Conservation (phyloP, 2,329 filamentous ascomycete species). For the Torrubiella hemipterigena region DNA sequence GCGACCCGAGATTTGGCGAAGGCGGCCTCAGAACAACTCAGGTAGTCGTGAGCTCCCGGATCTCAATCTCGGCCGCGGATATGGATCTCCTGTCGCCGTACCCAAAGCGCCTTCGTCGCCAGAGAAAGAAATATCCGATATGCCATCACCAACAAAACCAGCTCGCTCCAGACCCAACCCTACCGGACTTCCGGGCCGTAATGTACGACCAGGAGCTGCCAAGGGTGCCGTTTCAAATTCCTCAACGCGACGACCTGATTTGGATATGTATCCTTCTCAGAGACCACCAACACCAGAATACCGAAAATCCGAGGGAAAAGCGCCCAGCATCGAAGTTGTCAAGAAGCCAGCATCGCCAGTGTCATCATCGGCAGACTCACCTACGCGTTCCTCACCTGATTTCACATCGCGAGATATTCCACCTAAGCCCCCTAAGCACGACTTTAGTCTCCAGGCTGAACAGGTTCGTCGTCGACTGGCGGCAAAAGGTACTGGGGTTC, state of each 20-base stretch:
- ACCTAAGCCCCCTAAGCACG: background rate
- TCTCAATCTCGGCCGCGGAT: slow-evolving; percentile 34
- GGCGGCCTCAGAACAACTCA: slow-evolving; percentile 38
- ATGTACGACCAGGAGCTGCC: slow-evolving; percentile 12
- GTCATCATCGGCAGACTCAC: slow-evolving; percentile 29
- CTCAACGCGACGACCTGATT: too few species aligned
- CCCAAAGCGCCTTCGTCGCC: too few species aligned
- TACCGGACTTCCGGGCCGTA: slow-evolving; percentile 15
- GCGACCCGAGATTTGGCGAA: slow-evolving; percentile 30
- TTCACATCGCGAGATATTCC: slow-evolving; percentile 9
- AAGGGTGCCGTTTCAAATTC: too few species aligned
- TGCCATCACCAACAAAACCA: slow-evolving; percentile 11
- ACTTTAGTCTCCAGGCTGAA: slow-evolving; percentile 3
- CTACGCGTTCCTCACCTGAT: slow-evolving; percentile 6
- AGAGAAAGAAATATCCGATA: too few species aligned
- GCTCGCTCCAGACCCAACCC: too few species aligned
- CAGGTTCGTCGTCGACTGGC: too few species aligned
- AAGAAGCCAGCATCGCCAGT: slow-evolving; percentile 32
- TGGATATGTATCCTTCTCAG: too few species aligned
- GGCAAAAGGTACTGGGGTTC: background rate
- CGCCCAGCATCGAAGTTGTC: slow-evolving; percentile 20
- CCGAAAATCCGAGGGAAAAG: slow-evolving; percentile 27
- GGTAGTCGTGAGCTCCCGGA: slow-evolving; percentile 32
- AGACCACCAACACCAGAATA: slow-evolving; percentile 39
- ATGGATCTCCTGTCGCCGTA: slow-evolving; percentile 38